Conservation (phyloP, 2,329 filamentous ascomycete species). For the Aspergillus fijiensis region DNA sequence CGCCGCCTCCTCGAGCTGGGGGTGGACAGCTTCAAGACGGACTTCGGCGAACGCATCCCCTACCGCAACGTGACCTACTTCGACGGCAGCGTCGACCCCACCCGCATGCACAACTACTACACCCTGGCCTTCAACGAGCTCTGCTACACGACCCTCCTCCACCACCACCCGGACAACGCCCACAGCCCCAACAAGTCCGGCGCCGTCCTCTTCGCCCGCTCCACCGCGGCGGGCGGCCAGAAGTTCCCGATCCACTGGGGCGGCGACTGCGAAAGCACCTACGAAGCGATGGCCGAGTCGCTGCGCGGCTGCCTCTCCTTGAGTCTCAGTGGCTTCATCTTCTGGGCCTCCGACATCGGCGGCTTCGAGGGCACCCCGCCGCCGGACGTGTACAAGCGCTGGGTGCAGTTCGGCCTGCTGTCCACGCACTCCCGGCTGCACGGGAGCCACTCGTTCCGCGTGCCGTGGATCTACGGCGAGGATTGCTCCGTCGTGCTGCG, state of each 20-base stretch:
- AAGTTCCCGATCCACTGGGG: slow-evolving; percentile 71
- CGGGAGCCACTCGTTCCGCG: slow-evolving; percentile 68
- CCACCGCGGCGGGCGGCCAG: slow-evolving; percentile 67
- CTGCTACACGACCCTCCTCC: slow-evolving; percentile 65
- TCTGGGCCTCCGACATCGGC: slow-evolving; percentile 70
- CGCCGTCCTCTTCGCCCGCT: slow-evolving; percentile 62
- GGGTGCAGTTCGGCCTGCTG: slow-evolving; percentile 73
- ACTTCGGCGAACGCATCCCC: slow-evolving; percentile 73
- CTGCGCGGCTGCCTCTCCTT: slow-evolving; percentile 65
- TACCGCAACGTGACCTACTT: slow-evolving; percentile 56
- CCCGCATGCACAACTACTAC: slow-evolving; percentile 75
- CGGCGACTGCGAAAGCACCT: slow-evolving; percentile 72
- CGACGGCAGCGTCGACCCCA: slow-evolving; percentile 51
- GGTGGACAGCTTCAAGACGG: slow-evolving; percentile 72
- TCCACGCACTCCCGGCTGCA: slow-evolving; percentile 70
- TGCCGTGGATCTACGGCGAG: slow-evolving; percentile 71
- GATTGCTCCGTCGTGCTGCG: slow-evolving; percentile 60
- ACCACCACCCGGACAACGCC: slow-evolving; percentile 42
- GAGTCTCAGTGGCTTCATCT: slow-evolving; percentile 64
- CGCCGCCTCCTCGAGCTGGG: slow-evolving; percentile 66
- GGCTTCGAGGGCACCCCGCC: slow-evolving; percentile 69
- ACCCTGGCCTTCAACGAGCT: slow-evolving; percentile 70
- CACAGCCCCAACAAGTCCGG: too few relatives aligned
- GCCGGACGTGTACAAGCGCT: slow-evolving; percentile 72
- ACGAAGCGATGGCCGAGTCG: slow-evolving; percentile 71